Conservation (phyloP, 768 basidiomycete species). For the Tulasnella sp. region DNA sequence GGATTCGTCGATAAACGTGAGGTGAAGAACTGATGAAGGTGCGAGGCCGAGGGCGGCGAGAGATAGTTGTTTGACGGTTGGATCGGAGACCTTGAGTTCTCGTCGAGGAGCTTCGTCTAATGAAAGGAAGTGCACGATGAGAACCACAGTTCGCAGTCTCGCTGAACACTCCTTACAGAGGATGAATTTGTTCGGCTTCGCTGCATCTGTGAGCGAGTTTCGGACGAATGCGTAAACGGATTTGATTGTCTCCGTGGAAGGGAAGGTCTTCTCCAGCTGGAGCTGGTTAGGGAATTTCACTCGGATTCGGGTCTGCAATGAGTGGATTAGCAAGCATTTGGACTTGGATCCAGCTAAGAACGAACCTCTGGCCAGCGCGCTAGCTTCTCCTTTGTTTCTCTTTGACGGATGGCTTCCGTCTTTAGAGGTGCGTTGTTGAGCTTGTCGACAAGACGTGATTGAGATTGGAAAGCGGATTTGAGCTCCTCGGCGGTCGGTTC, state of each 20-base stretch:
- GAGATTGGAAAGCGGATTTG: slow-evolving; percentile 49
- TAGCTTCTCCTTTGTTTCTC: slow-evolving; percentile 43
- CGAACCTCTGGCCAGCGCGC: slow-evolving; percentile 66
- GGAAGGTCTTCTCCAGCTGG: slow-evolving; percentile 66
- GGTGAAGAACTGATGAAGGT: slow-evolving; percentile 64
- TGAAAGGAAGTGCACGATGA: not conserved
- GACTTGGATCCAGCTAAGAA: not conserved
- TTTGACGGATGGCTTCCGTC: slow-evolving; percentile 51
- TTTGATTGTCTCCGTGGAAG: slow-evolving; percentile 67
- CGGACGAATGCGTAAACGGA: slow-evolving; percentile 80
- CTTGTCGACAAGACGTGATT: slow-evolving; percentile 49
- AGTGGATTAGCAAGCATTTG: slow-evolving; percentile 10
- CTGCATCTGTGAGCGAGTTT: slow-evolving; percentile 55
- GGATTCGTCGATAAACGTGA: slow-evolving; percentile 61
- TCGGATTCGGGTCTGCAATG: slow-evolving; percentile 61
- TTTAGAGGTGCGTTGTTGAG: slow-evolving; percentile 61
- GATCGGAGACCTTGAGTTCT: slow-evolving; percentile 74
- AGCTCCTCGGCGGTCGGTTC: slow-evolving; percentile 60
- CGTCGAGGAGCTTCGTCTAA: slow-evolving; percentile 70
- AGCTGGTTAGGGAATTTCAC: slow-evolving; percentile 72
- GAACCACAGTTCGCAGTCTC: not conserved
- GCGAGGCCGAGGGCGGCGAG: slow-evolving; percentile 63
- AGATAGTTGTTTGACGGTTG: slow-evolving; percentile 51
- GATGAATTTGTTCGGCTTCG: slow-evolving; percentile 68
- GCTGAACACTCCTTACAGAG: slow-evolving; percentile 49